Conservation (phyloP, 306 rosid genomes). For the Pterocarpus santalinus region DNA sequence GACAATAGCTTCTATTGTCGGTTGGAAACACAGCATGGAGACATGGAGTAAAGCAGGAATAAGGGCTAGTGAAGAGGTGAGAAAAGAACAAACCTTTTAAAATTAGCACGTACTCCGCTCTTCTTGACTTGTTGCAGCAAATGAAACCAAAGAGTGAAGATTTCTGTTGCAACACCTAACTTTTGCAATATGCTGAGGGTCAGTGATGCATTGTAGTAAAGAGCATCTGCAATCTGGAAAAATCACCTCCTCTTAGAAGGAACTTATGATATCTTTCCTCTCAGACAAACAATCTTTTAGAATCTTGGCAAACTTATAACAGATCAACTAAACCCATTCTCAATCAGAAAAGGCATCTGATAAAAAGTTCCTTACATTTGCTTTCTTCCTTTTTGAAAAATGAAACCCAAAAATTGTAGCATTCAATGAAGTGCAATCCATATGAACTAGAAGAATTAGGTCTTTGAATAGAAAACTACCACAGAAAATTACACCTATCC, state of each 20-base stretch:
- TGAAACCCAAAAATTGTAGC: slow-evolving; percentile 13
- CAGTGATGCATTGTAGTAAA: slow-evolving; percentile 82
- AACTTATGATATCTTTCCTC: slow-evolving; percentile 15
- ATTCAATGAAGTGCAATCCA: background rate
- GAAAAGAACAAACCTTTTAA: slow-evolving; percentile 68
- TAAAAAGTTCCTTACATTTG: background rate
- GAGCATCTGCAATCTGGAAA: slow-evolving; percentile 91
- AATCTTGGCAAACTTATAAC: slow-evolving; percentile 40
- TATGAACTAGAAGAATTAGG: background rate
- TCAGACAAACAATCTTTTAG: slow-evolving; percentile 19
- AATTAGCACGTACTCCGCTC: slow-evolving; percentile 78
- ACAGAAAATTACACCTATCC: background rate
- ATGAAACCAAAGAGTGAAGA: slow-evolving; percentile 91
- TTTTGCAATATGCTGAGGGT: slow-evolving; percentile 80
- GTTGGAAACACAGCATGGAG: background rate
- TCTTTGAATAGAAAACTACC: slow-evolving; percentile 14
- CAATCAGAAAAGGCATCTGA: slow-evolving; percentile 23
- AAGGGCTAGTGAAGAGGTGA: background rate
- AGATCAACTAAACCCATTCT: background rate
- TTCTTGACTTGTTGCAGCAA: slow-evolving; percentile 88
- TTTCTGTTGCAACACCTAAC: slow-evolving; percentile 83
- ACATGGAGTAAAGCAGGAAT: background rate
- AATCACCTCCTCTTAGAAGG: slow-evolving; percentile 15
- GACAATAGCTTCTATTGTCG: background rate
- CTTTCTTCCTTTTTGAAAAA: background rate